phyloP scores from a whole-genome alignment of 768 basidiomycete genomes.

The Phanerochaete sordida region DNA sequence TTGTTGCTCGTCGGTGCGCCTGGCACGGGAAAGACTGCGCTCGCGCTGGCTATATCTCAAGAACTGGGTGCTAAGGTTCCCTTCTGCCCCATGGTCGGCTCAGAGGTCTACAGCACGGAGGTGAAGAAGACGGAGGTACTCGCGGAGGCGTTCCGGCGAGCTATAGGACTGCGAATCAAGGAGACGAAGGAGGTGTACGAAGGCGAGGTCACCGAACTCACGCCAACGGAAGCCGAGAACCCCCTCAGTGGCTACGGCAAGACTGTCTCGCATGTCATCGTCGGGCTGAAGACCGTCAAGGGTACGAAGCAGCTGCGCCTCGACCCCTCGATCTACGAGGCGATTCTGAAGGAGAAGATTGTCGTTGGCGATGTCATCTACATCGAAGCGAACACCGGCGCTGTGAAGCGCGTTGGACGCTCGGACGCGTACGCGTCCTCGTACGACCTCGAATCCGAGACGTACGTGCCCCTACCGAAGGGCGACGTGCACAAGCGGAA shows the following conservation, averaged over 20 bases:
- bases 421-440: slow-evolving; percentile 98
- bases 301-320: slow-evolving; percentile 91
- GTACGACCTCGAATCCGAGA: slow-evolving; percentile 97
- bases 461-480: slow-evolving; percentile 96
- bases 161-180: slow-evolving; percentile 98
- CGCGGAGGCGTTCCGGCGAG: slow-evolving; percentile 90
- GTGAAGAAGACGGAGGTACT: slow-evolving; percentile 99
- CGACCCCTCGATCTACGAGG: slow-evolving; percentile 95
- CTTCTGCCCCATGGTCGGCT: slow-evolving; percentile 98
- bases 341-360: slow-evolving; percentile 95
- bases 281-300: slow-evolving; percentile 86
- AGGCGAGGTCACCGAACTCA: slow-evolving; percentile 96
- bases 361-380: slow-evolving; percentile 97
- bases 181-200: slow-evolving; percentile 99
- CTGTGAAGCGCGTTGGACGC: slow-evolving; percentile 96
- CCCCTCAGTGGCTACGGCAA: slow-evolving; percentile 97
- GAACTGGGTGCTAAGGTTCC: slow-evolving; percentile 94
- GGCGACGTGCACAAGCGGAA: slow-evolving; percentile 96
- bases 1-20: slow-evolving; percentile 92
- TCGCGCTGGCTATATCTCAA: slow-evolving; percentile 92
- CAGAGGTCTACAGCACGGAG: slow-evolving; percentile 94
- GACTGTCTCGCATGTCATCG: slow-evolving; percentile 96
- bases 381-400: slow-evolving; percentile 89
- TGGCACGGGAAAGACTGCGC: slow-evolving; percentile 96
- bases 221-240: slow-evolving; percentile 95